Evolutionary conservation across 2,329 filamentous ascomycete species (phyloP).

Genomic region (Lachnellula occidentalis): DNA sequence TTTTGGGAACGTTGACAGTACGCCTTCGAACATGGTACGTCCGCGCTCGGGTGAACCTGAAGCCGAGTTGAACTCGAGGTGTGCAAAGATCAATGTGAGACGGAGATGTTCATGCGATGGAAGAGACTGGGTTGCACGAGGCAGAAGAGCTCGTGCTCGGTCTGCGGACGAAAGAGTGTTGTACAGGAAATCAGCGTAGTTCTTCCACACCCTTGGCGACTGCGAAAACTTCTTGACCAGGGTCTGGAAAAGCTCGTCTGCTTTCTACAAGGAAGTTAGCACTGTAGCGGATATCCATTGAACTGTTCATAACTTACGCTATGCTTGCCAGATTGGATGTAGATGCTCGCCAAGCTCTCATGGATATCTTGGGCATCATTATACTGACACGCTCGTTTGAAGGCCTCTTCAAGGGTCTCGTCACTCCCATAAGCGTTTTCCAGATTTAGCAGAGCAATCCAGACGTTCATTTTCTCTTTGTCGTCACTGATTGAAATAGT

Average conservation of each 20-base stretch:
- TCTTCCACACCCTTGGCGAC: conserved; percentile 78
- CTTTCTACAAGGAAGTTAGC: conserved; percentile 56
- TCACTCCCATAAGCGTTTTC: conserved; percentile 87
- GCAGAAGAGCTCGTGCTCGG: conserved; percentile 71
- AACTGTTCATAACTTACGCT: conserved; percentile 52
- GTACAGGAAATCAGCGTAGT: conserved; percentile 92
- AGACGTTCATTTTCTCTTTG: conserved; percentile 88
- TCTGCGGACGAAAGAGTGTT: conserved; percentile 63
- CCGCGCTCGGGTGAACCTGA: conserved; percentile 85
- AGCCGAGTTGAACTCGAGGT: conserved; percentile 81
- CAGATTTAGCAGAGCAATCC: conserved; percentile 90
- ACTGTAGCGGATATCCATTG: background rate
- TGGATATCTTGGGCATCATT: conserved; percentile 89
- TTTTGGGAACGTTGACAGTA: conserved; percentile 80
- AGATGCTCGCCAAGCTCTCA: conserved; percentile 86
- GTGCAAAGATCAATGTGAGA: conserved; percentile 81
- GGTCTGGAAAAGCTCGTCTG: conserved; percentile 78
- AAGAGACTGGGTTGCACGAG: conserved; percentile 80
- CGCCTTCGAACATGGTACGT: conserved; percentile 86
- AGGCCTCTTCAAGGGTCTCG: conserved; percentile 75
- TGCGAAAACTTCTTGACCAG: conserved; percentile 85
- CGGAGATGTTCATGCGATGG: conserved; percentile 59
- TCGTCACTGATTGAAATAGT: conserved; percentile 90
- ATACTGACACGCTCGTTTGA: conserved; percentile 88
- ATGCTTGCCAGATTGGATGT: conserved; percentile 83